Conservation (phyloP, 1,284 basidiomycete species). For the Ustilago trichophora region DNA sequence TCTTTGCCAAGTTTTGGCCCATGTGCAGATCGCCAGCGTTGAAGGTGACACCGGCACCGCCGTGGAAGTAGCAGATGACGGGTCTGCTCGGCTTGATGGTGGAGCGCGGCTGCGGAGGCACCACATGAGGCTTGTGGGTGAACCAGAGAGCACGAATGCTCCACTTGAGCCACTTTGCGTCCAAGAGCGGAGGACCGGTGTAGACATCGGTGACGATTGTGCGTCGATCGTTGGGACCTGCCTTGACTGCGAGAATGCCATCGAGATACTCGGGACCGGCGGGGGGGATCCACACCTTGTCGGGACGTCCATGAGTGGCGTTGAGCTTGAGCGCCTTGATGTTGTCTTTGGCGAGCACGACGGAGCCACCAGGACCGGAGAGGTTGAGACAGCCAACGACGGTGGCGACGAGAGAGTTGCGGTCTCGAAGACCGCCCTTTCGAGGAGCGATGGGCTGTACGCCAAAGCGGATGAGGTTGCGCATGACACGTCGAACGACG, state of each 20-base stretch:
- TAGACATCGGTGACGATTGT: conserved; percentile 42
- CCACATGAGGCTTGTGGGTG: conserved; percentile 46
- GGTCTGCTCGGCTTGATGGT: conserved; percentile 32
- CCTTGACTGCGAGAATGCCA: conserved; percentile 58
- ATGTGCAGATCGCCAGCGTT: conserved; percentile 61
- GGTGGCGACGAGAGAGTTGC: conserved; percentile 46
- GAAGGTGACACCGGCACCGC: conserved; percentile 63
- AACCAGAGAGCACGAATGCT: conserved; percentile 59
- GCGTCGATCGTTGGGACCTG: conserved; percentile 37
- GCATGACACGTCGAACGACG: conserved; percentile 51
- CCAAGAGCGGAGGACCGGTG: conserved; percentile 57
- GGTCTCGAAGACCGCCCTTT: conserved; percentile 57
- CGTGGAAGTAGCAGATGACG: conserved; percentile 65
- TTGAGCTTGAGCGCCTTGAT: conserved; percentile 52
- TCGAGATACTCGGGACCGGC: conserved; percentile 54
- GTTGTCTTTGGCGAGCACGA: conserved; percentile 39
- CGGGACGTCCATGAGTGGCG: conserved; percentile 35
- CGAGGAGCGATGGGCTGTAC: conserved; percentile 60
- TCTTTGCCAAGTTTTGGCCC: conserved; percentile 56
- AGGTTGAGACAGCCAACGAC: conserved; percentile 49
- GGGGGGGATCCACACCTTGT: conserved; percentile 61
- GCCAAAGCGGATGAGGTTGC: conserved; percentile 47
- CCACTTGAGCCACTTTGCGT: conserved; percentile 60
- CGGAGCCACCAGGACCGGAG: conserved; percentile 57
- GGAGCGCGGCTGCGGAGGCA: conserved; percentile 35